Conservation (phyloP, 2,329 filamentous ascomycete species). For the Neonectria neomacrospora region DNA sequence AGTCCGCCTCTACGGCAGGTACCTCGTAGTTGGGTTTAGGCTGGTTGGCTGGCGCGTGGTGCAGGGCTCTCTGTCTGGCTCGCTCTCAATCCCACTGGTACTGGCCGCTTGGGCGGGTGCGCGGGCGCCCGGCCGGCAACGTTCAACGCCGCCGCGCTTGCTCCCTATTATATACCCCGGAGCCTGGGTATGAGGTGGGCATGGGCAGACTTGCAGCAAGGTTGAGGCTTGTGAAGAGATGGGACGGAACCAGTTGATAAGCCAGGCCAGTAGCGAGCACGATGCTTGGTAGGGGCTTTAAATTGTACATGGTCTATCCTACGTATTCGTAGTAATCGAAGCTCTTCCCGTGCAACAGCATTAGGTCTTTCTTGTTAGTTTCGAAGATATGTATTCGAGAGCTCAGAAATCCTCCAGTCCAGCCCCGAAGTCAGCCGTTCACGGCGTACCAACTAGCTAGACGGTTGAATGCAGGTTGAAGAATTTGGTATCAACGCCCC, state of each 20-base stretch:
- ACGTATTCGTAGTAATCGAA: neutral
- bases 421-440: too few species aligned
- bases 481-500: constrained; percentile 5
- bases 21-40: constrained; percentile 30
- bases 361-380: neutral
- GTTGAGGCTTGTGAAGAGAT: constrained; percentile 20
- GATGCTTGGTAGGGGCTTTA: constrained; percentile 4
- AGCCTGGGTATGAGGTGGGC: constrained; percentile 6
- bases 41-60: constrained; percentile 31
- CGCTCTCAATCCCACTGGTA: constrained; percentile 20
- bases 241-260: constrained; percentile 11
- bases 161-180: constrained; percentile 27
- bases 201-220: constrained; percentile 22
- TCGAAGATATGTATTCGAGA: neutral
- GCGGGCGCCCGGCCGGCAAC: constrained; percentile 36
- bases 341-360: neutral
- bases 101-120: constrained; percentile 14
- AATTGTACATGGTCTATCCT: neutral
- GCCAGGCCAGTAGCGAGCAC: constrained; percentile 15
- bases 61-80: constrained; percentile 28
- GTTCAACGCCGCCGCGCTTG: constrained; percentile 33
- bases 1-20: constrained; percentile 27
- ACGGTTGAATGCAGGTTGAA: neutral
- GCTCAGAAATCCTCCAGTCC: too few species aligned
- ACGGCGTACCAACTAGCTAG: neutral